Base-by-base conservation (phyloP, 441 rosid genomes). In the Croton laevigatus region DNA sequence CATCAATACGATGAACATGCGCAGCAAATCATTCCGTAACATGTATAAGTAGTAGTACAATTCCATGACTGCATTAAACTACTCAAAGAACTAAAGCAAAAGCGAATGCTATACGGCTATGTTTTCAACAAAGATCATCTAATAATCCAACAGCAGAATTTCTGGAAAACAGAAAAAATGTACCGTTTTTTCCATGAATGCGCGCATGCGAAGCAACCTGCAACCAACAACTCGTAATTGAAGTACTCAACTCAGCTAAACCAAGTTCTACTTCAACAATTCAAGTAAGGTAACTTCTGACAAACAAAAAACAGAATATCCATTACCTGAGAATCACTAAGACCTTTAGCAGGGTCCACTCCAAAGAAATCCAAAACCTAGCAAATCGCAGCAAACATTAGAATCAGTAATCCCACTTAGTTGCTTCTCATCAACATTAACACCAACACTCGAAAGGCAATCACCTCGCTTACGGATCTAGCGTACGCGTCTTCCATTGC, bases 401-500 rank as follows among this genome's bases (percentile, higher is more conserved):
- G n/a, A 49, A 12, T 63, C n/a, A 55, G 27, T 13, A 14, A 40
- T 20, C 61, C 1, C 1, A 19, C 20, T 53, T 5, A 2, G 54
- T 22, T 42, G 62, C 54, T 40, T 57, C 70, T 68, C 53, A 75
- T 71, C 38, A 1, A 55, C 46, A 23, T 52, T 38, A 52, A 52
- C 36, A 55, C 32, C 14, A 45, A 7, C 46, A 69, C 16, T 42
- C 13, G 45, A 37, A 49, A 66, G 78, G 42, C 32, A 72, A 80
- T 79, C 72, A 92, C 99, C 98, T 95, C 99, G 14, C 89, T 4
- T 71, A 87, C 90, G 79, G 99, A 93, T 95, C 97, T 89, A 72
- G 96, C 93, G 69, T 83, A 91, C 13, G 99, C 98, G 80, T 92
- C 96, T 76, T 93, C 99, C 97, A 95, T 95, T 46, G 75, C n/a